Conservation (phyloP, 805 yeast species). For the Torulaspora maleeae region DNA sequence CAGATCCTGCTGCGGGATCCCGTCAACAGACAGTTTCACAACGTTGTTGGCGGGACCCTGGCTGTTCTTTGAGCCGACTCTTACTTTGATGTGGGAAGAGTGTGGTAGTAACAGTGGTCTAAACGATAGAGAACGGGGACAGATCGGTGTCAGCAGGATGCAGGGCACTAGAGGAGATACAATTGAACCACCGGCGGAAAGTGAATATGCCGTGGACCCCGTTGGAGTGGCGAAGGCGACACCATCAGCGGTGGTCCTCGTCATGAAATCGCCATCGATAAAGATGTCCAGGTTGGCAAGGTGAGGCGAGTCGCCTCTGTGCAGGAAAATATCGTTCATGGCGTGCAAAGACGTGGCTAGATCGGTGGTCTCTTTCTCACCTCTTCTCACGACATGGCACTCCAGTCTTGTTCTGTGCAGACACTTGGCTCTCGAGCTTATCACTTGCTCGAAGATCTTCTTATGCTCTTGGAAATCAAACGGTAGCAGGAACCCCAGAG, state of each 20-base stretch:
- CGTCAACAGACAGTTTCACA: conserved; percentile 74
- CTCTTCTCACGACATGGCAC: conserved; percentile 55
- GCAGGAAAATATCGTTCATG: conserved; percentile 86
- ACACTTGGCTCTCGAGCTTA: conserved; percentile 63
- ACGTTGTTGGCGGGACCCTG: conserved; percentile 35
- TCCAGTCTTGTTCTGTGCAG: conserved; percentile 73
- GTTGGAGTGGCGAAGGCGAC: conserved; percentile 83
- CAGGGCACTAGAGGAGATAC: conserved; percentile 86
- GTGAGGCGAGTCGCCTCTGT: conserved; percentile 85
- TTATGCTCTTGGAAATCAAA: conserved; percentile 65
- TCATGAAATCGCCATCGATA: conserved; percentile 77
- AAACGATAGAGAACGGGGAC: conserved; percentile 87
- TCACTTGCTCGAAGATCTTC: conserved; percentile 60
- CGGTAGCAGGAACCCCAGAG: conserved; percentile 84
- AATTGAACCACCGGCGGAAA: conserved; percentile 87
- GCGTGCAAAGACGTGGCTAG: conserved; percentile 47
- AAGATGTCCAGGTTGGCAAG: conserved; percentile 77
- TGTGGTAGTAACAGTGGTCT: conserved; percentile 82
- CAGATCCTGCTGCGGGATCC: conserved; percentile 67
- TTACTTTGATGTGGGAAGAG: conserved; percentile 64
- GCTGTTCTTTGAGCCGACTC: conserved; percentile 47
- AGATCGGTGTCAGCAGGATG: conserved; percentile 79
- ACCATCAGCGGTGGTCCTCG: conserved; percentile 92
- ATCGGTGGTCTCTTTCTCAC: conserved; percentile 12
- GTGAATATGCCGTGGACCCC: conserved; percentile 90